phyloP scores from a whole-genome alignment of 2,329 filamentous ascomycete genomes.

The Calonectria ilicicola region DNA sequence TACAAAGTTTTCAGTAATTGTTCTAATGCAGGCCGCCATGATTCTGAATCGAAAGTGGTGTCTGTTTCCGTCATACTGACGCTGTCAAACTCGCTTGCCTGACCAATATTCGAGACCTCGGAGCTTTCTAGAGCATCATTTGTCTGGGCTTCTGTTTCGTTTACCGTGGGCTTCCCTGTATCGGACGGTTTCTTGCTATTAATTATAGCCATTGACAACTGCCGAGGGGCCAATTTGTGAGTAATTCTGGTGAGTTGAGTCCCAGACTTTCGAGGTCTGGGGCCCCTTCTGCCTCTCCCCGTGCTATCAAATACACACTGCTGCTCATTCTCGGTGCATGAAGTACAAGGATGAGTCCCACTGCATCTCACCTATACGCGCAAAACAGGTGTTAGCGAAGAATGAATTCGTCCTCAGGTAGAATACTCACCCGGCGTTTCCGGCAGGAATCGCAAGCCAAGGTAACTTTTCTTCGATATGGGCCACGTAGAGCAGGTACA shows the following conservation, averaged over 20 bases:
- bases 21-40: slow-evolving; percentile 1
- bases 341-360: slow-evolving; percentile 12
- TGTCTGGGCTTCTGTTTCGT: neutral
- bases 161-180: neutral
- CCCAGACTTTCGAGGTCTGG: neutral
- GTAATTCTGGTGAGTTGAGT: neutral
- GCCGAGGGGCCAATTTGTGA: slow-evolving; percentile 9
- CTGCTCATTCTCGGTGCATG: slow-evolving; percentile 2
- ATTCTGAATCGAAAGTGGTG: neutral
- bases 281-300: slow-evolving; percentile 7
- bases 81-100: neutral
- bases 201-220: neutral
- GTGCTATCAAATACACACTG: slow-evolving; percentile 17
- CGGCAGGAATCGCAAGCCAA: slow-evolving; percentile 24
- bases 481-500: slow-evolving; percentile 12
- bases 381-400: neutral
- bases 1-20: neutral
- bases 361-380: slow-evolving; percentile 19
- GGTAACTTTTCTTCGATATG: slow-evolving; percentile 22
- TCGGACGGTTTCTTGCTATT: neutral
- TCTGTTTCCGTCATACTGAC: neutral
- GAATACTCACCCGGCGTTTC: slow-evolving; percentile 22
- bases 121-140: neutral
- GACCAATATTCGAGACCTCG: neutral
- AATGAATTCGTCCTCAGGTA: neutral